Conservation (phyloP, 192 early-diverging fungal species). For the Chytriomyces hyalinus region DNA sequence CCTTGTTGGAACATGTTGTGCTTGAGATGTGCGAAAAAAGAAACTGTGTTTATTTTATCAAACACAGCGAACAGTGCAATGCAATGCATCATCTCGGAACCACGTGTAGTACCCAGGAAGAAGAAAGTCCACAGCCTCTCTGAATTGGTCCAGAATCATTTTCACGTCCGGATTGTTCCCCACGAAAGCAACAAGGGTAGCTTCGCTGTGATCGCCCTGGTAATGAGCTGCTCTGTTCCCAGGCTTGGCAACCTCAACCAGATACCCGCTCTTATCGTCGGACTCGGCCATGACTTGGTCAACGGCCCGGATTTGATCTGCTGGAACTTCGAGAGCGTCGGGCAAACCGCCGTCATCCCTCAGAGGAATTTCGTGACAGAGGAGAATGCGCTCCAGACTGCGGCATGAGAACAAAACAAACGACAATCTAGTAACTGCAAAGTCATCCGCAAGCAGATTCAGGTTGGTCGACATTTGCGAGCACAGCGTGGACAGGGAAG, state of each 20-base stretch:
- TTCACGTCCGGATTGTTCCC: constrained; percentile 18
- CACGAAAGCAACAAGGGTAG: constrained; percentile 15
- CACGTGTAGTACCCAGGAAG: constrained; percentile 21
- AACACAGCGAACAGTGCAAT: constrained; percentile 19
- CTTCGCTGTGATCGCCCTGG: neutral
- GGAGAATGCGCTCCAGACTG: neutral
- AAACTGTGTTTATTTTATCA: neutral
- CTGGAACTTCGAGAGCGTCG: neutral
- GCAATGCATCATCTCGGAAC: constrained; percentile 14
- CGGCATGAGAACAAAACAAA: constrained; percentile 16
- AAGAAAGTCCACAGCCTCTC: constrained; percentile 19
- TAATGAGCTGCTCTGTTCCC: constrained; percentile 22
- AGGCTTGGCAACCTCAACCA: constrained; percentile 6
- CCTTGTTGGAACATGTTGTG: too few relatives aligned
- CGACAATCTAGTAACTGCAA: constrained; percentile 14
- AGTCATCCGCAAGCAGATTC: constrained; percentile 9
- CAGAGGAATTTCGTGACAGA: constrained; percentile 13
- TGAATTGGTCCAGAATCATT: constrained; percentile 9
- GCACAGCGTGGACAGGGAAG: constrained; percentile 2
- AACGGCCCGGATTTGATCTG: constrained; percentile 1
- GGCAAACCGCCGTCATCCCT: neutral
- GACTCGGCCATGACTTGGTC: constrained; percentile 6
- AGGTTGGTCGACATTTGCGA: constrained; percentile 19
- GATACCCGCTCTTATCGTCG: constrained; percentile 16
- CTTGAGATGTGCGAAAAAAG: too few relatives aligned